Evolutionary conservation across 768 basidiomycete genomes (phyloP).

Genomic region (Phlebiopsis gigantea): DNA sequence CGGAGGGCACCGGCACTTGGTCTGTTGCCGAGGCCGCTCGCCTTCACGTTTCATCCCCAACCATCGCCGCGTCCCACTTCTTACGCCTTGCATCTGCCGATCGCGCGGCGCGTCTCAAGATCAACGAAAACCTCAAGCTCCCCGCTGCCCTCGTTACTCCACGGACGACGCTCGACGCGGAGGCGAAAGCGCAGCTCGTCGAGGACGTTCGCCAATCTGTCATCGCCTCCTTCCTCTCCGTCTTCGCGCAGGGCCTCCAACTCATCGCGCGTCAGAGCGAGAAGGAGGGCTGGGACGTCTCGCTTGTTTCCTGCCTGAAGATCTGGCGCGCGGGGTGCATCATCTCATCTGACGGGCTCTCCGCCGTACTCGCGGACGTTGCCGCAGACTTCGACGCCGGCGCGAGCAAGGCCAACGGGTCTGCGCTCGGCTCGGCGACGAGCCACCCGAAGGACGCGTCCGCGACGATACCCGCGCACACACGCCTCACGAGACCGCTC

Average conservation of each 20-base stretch:
- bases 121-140: conserved; percentile 66
- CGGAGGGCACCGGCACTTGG: conserved; percentile 97
- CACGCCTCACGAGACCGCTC: conserved; percentile 88
- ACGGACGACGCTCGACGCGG: conserved; percentile 87
- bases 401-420: conserved; percentile 93
- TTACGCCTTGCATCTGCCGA: conserved; percentile 1
- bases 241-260: conserved; percentile 99
- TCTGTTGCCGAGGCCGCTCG: conserved; percentile 94
- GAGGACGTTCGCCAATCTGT: conserved; percentile 98
- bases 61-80: conserved; percentile 15
- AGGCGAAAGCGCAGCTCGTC: conserved; percentile 98
- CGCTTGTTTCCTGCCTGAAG: conserved; percentile 93
- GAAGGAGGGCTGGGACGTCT: conserved; percentile 91
- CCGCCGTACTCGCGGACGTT: conserved; percentile 82
- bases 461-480: conserved; percentile 96
- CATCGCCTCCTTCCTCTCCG: conserved; percentile 98
- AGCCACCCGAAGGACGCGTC: conserved; percentile 92
- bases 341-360: conserved; percentile 90
- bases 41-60: conserved; percentile 55
- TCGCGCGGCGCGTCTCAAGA: conserved; percentile 40
- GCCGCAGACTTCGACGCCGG: conserved; percentile 93
- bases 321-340: conserved; percentile 99
- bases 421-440: conserved; percentile 97
- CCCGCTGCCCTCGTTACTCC: conserved; percentile 98
- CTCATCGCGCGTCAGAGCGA: conserved; percentile 93